These are phyloP conservation scores for Choiromyces venosus DNA, from an alignment of 495 filamentous ascomycete genomes.

Conservation along the genomic window DNA sequence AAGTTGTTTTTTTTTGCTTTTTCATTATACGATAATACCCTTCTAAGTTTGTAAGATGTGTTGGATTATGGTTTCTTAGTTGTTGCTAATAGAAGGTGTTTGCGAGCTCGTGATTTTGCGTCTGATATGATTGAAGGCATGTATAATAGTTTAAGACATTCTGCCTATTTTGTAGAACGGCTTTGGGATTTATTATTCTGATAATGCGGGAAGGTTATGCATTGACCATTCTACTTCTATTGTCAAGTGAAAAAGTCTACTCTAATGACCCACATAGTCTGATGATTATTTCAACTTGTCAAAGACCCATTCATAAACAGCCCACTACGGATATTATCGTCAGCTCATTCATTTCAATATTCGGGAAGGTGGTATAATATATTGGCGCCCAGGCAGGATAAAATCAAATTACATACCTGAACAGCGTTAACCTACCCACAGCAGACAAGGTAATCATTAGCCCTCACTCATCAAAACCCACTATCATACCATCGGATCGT, in stretches of 20 bases:
- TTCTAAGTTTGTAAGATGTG: background rate
- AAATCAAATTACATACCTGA: conserved; percentile 47
- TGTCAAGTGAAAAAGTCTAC: background rate
- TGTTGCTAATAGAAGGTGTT: background rate
- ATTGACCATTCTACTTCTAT: background rate
- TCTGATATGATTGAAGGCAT: background rate
- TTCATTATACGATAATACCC: background rate
- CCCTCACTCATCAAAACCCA: background rate
- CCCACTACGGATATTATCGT: conserved; percentile 55
- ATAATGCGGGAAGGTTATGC: background rate
- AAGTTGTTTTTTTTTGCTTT: background rate
- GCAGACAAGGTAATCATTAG: conserved; percentile 7
- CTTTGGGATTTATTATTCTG: background rate
- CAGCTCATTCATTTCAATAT: background rate
- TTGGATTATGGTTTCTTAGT: background rate
- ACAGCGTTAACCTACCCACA: conserved; percentile 43
- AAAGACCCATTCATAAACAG: conserved; percentile 81
- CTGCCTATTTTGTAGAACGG: background rate
- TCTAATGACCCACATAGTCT: background rate
- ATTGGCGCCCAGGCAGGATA: background rate
- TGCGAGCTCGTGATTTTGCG: background rate
- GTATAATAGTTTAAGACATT: conserved; percentile 6
- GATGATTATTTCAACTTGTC: background rate
- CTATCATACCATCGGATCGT: conserved; percentile 38
- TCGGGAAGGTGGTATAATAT: background rate